Evolutionary conservation across 257 asterid species (phyloP), one percentile per base, ranked within the genome.

Genomic region (Solanum dulcamara): DNA sequence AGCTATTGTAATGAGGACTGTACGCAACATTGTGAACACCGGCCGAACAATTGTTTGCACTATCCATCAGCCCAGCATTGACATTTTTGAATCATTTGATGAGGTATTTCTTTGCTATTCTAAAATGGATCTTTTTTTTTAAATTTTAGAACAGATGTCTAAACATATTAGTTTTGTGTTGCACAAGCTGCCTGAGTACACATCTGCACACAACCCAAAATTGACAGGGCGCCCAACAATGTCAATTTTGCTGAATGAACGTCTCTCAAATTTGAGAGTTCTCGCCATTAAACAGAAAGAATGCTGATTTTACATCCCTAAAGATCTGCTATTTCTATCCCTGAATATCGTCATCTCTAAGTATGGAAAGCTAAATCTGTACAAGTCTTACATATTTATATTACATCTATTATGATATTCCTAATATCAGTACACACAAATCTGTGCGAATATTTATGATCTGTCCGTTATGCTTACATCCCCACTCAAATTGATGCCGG

Each of bases 1-100:
- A 38, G 99, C 99, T 83, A 96, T 96, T 85, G 99, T 96, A 88
- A 96, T 96, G 99, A 92, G 99, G 91, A 95, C 99, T 40, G 99
- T 95, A 88, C 91, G 99, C 87, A 96, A 96, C 90, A 93, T 96
- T 30, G 99, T 96, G 51, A 93, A 96, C 89, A 96, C 99, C 32
- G 98, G 98, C 87, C 88, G 99, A 90, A 96, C 99, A 79, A 96
- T 96, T 85, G 99, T 96, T 87, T 96, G 99, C 89, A 95, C 99
- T 40, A 95, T 95, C 87, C 99, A 95, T 88, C 99, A 95, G 82
- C 99, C 99, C 87, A 96, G 99, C 93, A 93, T 96, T 75, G 99
- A 96, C 90, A 96, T 96, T 84, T 96, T 96, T 71, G 99, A 96
- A 91, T 96, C 99, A 84, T 96, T 96, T 89, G 99, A 96, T 84